Evolutionary conservation across 768 basidiomycete species (phyloP).

Genomic region (Suillus lakei): DNA sequence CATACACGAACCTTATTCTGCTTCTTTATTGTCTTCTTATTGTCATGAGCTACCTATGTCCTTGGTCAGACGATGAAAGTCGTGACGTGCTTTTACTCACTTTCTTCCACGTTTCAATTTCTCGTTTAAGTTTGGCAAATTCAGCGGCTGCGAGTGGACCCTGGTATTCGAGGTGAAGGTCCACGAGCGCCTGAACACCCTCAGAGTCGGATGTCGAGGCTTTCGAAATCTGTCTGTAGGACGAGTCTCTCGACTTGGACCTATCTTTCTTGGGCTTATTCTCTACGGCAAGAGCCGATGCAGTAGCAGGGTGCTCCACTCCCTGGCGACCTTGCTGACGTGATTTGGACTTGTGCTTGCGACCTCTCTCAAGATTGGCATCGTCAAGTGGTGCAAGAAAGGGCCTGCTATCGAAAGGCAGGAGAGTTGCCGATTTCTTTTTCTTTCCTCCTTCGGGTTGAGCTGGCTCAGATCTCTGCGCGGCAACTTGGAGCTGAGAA

Average conservation of each 20-base stretch:
- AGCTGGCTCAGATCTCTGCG: slow-evolving; percentile 25
- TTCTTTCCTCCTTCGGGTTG: slow-evolving; percentile 32
- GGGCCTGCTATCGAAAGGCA: slow-evolving; percentile 21
- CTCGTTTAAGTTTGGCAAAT: slow-evolving; percentile 57
- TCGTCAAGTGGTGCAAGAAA: slow-evolving; percentile 36
- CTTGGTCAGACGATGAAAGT: slow-evolving; percentile 10
- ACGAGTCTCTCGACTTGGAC: slow-evolving; percentile 42
- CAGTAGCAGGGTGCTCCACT: slow-evolving; percentile 22
- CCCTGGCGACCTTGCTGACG: slow-evolving; percentile 30
- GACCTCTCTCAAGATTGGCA: slow-evolving; percentile 34
- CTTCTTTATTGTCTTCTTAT: slow-evolving; percentile 55
- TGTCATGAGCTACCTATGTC: slow-evolving; percentile 43
- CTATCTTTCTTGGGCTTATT: slow-evolving; percentile 31
- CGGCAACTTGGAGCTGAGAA: slow-evolving; percentile 20
- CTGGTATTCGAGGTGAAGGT: slow-evolving; percentile 23
- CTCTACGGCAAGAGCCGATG: slow-evolving; percentile 8
- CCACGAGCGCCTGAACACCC: slow-evolving; percentile 22
- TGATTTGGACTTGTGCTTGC: slow-evolving; percentile 33
- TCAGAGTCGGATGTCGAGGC: slow-evolving; percentile 30
- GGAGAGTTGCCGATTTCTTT: slow-evolving; percentile 30
- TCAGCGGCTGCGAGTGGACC: slow-evolving; percentile 51
- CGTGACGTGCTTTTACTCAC: slow-evolving; percentile 21
- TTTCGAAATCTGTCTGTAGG: slow-evolving; percentile 25
- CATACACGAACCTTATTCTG: slow-evolving; percentile 56
- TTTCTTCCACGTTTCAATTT: slow-evolving; percentile 60